A percentile compares a stretch with the other conserved stretches of the same genome.
Conservation (phyloP, 495 filamentous ascomycete species). For the Annulohypoxylon nitens region DNA sequence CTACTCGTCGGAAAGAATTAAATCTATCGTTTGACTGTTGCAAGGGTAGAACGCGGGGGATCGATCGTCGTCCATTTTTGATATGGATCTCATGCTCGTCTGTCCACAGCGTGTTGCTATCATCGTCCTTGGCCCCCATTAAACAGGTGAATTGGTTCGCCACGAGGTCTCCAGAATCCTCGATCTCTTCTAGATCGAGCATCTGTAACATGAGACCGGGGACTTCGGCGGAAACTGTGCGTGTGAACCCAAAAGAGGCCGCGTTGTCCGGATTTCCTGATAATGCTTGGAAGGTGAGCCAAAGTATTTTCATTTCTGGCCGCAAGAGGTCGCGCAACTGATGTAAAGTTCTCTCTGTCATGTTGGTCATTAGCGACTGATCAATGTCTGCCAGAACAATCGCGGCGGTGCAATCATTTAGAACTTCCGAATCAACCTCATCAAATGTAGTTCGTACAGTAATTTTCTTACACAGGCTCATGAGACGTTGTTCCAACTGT, state of each 20-base stretch:
- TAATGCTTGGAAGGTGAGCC: conserved; percentile 52
- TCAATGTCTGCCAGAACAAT: conserved; percentile 58
- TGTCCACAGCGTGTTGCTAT: conserved; percentile 39
- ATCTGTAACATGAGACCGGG: conserved; percentile 56
- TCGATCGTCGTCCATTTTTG: conserved; percentile 45
- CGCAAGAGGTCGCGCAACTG: conserved; percentile 52
- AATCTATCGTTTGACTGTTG: conserved; percentile 54
- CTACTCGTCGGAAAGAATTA: conserved; percentile 56
- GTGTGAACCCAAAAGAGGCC: conserved; percentile 59
- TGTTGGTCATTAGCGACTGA: conserved; percentile 51
- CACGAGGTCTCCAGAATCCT: conserved; percentile 38
- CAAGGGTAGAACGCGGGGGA: conserved; percentile 58
- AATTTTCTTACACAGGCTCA: conserved; percentile 35
- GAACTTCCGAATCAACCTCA: conserved; percentile 20
- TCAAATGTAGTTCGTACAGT: conserved; percentile 44
- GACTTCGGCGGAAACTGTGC: conserved; percentile 58
- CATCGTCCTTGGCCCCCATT: not conserved
- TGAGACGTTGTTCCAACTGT: conserved; percentile 37
- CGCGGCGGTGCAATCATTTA: conserved; percentile 45
- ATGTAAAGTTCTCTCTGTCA: conserved; percentile 52
- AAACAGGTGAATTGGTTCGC: conserved; percentile 51
- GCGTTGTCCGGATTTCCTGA: conserved; percentile 53
- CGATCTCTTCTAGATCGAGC: conserved; percentile 55
- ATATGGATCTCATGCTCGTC: conserved; percentile 57
- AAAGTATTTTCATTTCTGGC: conserved; percentile 56